phyloP scores from a whole-genome alignment of 257 asterid genomes.

The Solanum stenotomum region DNA sequence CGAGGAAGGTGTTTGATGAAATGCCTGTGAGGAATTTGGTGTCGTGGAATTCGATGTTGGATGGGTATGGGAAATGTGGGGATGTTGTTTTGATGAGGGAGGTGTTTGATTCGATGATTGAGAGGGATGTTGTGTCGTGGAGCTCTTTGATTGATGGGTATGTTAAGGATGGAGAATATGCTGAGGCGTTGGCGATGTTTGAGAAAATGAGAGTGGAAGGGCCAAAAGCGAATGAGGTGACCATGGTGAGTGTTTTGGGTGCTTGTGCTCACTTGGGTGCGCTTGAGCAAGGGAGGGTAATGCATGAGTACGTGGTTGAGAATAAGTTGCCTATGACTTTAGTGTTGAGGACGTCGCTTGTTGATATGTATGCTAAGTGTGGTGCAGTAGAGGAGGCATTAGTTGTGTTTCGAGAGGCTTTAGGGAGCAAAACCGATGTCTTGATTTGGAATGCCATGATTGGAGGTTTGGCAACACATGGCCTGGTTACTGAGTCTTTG shows the following conservation, averaged over 20 bases:
- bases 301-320: conserved; percentile 40
- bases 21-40: conserved; percentile 46
- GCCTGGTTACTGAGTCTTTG: conserved; percentile 31
- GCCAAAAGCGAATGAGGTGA: conserved; percentile 50
- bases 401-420: conserved; percentile 36
- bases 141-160: conserved; percentile 73
- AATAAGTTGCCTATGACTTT: conserved; percentile 41
- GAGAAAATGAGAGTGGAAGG: conserved; percentile 33
- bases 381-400: conserved; percentile 61
- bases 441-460: conserved; percentile 69
- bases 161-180: conserved; percentile 44
- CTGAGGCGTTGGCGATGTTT: conserved; percentile 42
- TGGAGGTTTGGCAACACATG: conserved; percentile 84
- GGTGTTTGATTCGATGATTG: conserved; percentile 59
- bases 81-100: conserved; percentile 34
- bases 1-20: conserved; percentile 55
- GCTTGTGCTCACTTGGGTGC: conserved; percentile 81
- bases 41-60: conserved; percentile 71
- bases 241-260: conserved; percentile 60
- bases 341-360: conserved; percentile 44
- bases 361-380: conserved; percentile 81
- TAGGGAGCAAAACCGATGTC: conserved; percentile 31
- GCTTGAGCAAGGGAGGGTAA: conserved; percentile 52
- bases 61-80: conserved; percentile 69
- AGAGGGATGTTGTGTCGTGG: conserved; percentile 76